A percentile compares a stretch with the other conserved stretches of the same genome.
These are phyloP conservation scores for Neckera pumila DNA, from an alignment of 225 moss, liverwort and hornwort species.

Conservation along the genomic window DNA sequence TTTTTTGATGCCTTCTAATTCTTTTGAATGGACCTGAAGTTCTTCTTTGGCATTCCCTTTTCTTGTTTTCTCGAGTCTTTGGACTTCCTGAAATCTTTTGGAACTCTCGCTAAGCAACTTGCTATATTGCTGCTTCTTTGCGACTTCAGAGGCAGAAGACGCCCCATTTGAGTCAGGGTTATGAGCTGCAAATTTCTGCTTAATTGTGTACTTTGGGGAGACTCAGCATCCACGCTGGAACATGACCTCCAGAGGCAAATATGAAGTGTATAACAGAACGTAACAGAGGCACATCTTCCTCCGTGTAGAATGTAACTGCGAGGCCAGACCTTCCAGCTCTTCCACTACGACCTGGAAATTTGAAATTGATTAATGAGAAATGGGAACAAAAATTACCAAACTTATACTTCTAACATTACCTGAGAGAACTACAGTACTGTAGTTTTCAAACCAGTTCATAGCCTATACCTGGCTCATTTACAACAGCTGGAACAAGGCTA, in stretches of 20 bases:
- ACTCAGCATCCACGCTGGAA: constrained; percentile 74
- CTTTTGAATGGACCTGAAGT: not conserved
- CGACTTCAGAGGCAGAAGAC: not conserved
- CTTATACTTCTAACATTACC: not conserved
- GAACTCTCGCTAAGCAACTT: not conserved
- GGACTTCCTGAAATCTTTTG: not conserved
- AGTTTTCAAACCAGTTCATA: not conserved
- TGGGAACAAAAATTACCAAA: not conserved
- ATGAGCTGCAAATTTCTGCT: not conserved
- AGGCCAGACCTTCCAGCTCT: constrained; percentile 78
- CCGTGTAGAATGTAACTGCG: constrained; percentile 71
- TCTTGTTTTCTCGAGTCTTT: not conserved
- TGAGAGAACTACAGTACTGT: not conserved
- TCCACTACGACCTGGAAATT: constrained; percentile 62
- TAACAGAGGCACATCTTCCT: constrained; percentile 56
- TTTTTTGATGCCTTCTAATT: not conserved
- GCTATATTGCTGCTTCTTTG: not conserved
- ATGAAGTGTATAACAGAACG: constrained; percentile 73
- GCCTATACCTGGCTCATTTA: not conserved
- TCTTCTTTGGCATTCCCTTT: not conserved
- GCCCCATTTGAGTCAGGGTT: not conserved
- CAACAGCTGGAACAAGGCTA: too few relatives aligned
- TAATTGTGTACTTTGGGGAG: constrained; percentile 43
- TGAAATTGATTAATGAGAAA: not conserved
- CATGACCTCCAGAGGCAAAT: constrained; percentile 67